Base-by-base conservation (phyloP, 306 rosid species). In the Crataegus laevigata region DNA sequence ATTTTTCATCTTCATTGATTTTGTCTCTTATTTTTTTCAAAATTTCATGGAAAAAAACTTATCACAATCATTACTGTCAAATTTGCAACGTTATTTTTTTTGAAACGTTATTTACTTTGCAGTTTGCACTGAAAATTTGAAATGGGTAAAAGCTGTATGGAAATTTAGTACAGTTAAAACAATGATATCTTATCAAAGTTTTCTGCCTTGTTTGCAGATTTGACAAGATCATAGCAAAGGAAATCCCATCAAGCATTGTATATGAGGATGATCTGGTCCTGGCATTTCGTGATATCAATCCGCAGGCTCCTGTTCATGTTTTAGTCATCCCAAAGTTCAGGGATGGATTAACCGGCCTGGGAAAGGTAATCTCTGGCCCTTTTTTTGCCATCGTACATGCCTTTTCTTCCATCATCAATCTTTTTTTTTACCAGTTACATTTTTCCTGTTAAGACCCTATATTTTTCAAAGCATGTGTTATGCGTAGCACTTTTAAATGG, bases 251-350 rank as follows among this genome's bases (percentile, higher is more conserved):
- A 21, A 86, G 74, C 82, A 78, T 89, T 77, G 96, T 90, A 30
- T 89, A 86, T 29, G 96, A 87, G 85, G 96, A 92, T 77, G 92
- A 85, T 28, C 85, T 85, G 74, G 94, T 92, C 81, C 82, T 90
- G 17, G 98, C 97, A 66, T 91, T 91, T 77, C 87, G 97, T 24
- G 98, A 93, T 77, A 79, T 91, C 47, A 87, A 72, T 77, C 98
- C 96, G 17, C 87, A 91, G 80, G 96, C 98, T 83, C 97, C 96
- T 4, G 97, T 93, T 84, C 98, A 91, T 86, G 86, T 93, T 72
- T 74, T 91, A 60, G 82, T 93, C 73, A 88, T 93, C 86, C 97
- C 98, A 72, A 93, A 93, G 85, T 28, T 83, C 69, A 88, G 96
- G 79, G 98, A 88, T 86, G 98, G 96, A 60, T 52, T 93, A 74